These are phyloP conservation scores for Bidens hawaiensis DNA, from an alignment of 140 eudicot species.

Conservation along the genomic window DNA sequence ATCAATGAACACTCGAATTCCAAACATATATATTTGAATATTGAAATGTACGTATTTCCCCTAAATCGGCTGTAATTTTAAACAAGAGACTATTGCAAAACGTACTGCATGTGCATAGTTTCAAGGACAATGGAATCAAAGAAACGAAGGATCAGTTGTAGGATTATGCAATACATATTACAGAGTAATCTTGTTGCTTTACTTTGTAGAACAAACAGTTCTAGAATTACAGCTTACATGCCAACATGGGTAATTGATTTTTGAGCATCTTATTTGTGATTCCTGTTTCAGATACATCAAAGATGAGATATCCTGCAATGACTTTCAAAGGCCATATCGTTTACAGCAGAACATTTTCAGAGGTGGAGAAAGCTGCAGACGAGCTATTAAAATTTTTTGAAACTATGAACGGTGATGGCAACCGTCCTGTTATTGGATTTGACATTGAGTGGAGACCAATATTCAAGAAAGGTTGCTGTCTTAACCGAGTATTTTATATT, in stretches of 20 bases:
- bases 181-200: neutral
- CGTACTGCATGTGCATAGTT: neutral
- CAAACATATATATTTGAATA: too few species aligned
- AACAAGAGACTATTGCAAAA: neutral
- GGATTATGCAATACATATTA: neutral
- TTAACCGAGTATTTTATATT: neutral
- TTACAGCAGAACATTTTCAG: constrained; percentile 61
- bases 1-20: too few species aligned
- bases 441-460: constrained; percentile 90
- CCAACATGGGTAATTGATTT: neutral
- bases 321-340: constrained; percentile 56
- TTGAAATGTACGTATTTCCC: neutral
- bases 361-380: constrained; percentile 70
- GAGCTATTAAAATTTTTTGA: constrained; percentile 55
- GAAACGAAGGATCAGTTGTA: neutral
- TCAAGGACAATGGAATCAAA: neutral
- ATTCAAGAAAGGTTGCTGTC: constrained; percentile 46
- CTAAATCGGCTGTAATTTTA: neutral
- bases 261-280: constrained; percentile 9
- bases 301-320: constrained; percentile 44
- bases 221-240: neutral
- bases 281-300: constrained; percentile 31
- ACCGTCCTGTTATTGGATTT: constrained; percentile 50
- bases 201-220: neutral
- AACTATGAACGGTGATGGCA: constrained; percentile 39